Evolutionary conservation across 176 grass and related monocot species (phyloP).

Genomic region (Eleusine coracana): DNA sequence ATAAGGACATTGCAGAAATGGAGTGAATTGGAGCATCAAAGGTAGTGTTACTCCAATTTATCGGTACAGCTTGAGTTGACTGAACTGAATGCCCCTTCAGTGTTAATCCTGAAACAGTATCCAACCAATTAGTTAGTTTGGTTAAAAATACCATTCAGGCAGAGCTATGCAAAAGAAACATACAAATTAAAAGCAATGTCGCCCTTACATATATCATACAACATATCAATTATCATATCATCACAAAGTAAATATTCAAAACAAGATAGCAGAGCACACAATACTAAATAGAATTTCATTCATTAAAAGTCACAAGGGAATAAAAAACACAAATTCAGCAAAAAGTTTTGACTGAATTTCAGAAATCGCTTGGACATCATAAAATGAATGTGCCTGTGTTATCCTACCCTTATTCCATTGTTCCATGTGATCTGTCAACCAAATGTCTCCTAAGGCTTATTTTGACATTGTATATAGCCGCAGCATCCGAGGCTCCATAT

Average conservation of each 20-base stretch:
- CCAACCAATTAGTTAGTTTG: constrained; percentile 24
- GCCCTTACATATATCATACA: not conserved
- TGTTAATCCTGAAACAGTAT: constrained; percentile 51
- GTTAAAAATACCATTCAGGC: constrained; percentile 24
- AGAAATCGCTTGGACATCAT: constrained; percentile 13
- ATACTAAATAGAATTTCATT: not conserved
- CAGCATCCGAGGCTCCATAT: not conserved
- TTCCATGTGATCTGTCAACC: constrained; percentile 20
- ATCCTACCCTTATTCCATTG: constrained; percentile 29
- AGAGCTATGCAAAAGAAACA: constrained; percentile 33
- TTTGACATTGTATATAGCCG: constrained; percentile 18
- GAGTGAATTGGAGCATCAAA: constrained; percentile 43
- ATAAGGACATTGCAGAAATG: constrained; percentile 48
- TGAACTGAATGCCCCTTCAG: constrained; percentile 22
- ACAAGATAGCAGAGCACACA: constrained; percentile 25
- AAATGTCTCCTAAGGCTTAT: constrained; percentile 16
- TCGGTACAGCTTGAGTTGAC: constrained; percentile 34
- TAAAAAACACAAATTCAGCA: constrained; percentile 38
- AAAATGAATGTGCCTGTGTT: constrained; percentile 16
- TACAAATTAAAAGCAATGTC: constrained; percentile 12
- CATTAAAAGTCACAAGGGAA: constrained; percentile 5
- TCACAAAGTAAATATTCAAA: constrained; percentile 30
- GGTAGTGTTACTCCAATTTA: constrained; percentile 25
- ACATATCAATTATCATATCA: constrained; percentile 14
- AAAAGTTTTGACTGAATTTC: constrained; percentile 27